These are phyloP conservation scores for Monosporascus sp. DNA, from an alignment of 2,329 filamentous ascomycete species.

Conservation along the genomic window DNA sequence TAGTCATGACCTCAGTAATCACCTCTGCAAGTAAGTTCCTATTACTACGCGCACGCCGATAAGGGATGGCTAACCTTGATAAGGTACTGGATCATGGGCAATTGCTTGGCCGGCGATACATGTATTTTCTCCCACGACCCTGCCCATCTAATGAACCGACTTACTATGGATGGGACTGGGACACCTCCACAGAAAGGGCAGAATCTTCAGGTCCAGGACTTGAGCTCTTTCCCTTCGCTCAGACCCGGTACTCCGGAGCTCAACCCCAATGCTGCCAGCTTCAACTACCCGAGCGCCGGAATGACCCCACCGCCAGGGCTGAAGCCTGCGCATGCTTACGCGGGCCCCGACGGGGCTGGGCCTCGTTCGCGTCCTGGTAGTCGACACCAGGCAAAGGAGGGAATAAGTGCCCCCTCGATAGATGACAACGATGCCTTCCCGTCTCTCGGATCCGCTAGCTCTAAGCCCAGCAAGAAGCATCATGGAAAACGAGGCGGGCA, in stretches of 20 bases:
- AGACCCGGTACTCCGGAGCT: constrained; percentile 55
- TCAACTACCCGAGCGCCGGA: constrained; percentile 48
- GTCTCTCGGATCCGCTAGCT: constrained; percentile 69
- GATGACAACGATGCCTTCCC: constrained; percentile 97
- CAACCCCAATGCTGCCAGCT: constrained; percentile 45
- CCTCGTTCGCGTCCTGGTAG: constrained; percentile 80
- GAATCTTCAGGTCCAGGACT: constrained; percentile 75
- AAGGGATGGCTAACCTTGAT: constrained; percentile 58
- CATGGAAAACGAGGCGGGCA: constrained; percentile 88
- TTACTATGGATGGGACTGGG: constrained; percentile 65
- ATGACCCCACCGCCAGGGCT: constrained; percentile 66
- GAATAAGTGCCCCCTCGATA: constrained; percentile 67
- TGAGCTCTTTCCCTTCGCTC: constrained; percentile 78
- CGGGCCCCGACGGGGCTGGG: constrained; percentile 55
- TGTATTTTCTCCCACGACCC: constrained; percentile 98
- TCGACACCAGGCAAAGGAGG: constrained; percentile 61
- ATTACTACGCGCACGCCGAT: not conserved
- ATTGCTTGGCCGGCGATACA: constrained; percentile 86
- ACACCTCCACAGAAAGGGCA: constrained; percentile 62
- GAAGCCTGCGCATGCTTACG: constrained; percentile 52
- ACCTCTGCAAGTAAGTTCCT: constrained; percentile 87
- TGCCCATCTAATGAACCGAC: constrained; percentile 73
- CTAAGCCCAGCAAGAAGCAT: constrained; percentile 81
- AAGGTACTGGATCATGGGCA: constrained; percentile 94
- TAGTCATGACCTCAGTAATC: constrained; percentile 91